Percentiles rank a stretch among this genome's conserved stretches.
Conservation (phyloP, 371 early-diverging fungal genomes). For the Dichotomocladium elegans region DNA sequence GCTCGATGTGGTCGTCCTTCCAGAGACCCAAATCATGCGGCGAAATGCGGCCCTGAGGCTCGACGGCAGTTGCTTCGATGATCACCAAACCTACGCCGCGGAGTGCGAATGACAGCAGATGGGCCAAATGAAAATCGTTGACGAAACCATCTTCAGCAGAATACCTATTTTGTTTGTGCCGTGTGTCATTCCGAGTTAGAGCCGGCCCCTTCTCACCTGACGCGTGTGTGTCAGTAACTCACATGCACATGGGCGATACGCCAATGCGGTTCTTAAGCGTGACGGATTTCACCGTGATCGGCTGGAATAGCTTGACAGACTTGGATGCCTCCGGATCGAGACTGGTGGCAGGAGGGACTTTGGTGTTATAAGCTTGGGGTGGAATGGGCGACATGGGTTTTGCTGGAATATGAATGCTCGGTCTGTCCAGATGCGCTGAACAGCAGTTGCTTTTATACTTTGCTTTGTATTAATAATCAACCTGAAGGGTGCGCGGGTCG, state of each 20-base stretch:
- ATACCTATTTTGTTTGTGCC: conserved; percentile 1
- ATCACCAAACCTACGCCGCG: conserved; percentile 74
- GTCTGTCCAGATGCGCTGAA: no score
- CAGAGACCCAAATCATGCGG: conserved; percentile 77
- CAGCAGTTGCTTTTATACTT: no score
- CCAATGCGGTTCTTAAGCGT: conserved; percentile 71
- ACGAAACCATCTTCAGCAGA: conserved; percentile 13
- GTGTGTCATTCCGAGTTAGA: neutral
- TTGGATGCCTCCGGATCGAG: conserved; percentile 4
- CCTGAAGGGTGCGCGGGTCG: no score
- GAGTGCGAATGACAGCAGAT: conserved; percentile 67
- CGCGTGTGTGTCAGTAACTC: neutral
- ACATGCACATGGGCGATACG: conserved; percentile 78
- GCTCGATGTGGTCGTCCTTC: conserved; percentile 70
- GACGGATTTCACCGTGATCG: conserved; percentile 54
- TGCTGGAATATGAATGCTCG: no score
- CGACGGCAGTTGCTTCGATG: conserved; percentile 79
- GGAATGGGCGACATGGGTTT: conserved; percentile 2
- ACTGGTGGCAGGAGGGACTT: conserved; percentile 10
- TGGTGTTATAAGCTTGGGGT: conserved; percentile 5
- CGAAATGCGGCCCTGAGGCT: conserved; percentile 72
- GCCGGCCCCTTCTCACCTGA: no score
- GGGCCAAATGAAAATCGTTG: conserved; percentile 43
- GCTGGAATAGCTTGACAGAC: conserved; percentile 52
- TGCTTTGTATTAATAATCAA: no score